Percentiles rank a stretch among this genome's conserved stretches.
Conservation (phyloP, 108 stramenopile genomes). For the Cyclotella baltica region DNA sequence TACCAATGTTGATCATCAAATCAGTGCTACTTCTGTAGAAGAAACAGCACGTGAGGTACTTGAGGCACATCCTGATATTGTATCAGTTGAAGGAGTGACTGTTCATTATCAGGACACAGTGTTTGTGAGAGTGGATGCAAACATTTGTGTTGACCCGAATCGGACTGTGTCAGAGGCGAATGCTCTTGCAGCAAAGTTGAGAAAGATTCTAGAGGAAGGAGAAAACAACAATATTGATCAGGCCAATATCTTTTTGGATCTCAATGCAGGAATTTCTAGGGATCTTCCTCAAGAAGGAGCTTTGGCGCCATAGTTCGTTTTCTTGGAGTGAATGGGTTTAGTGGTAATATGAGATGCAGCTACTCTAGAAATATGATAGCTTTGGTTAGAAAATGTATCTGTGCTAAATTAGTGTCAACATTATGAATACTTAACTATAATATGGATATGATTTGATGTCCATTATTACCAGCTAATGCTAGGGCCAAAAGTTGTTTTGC, state of each 20-base stretch:
- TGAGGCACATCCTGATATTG: conserved; percentile 48
- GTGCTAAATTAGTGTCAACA: no score
- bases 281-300: not conserved
- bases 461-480: no score
- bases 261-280: conserved; percentile 34
- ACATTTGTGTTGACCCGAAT: conserved; percentile 52
- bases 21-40: conserved; percentile 47
- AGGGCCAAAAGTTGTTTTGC: no score
- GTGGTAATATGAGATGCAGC: not conserved
- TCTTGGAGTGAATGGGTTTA: not conserved
- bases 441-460: no score
- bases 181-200: conserved; percentile 42
- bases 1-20: conserved; percentile 34
- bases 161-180: conserved; percentile 48
- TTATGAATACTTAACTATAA: no score
- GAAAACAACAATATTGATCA: conserved; percentile 42
- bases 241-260: conserved; percentile 69
- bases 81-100: conserved; percentile 57
- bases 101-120: conserved; percentile 64
- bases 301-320: not conserved
- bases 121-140: conserved; percentile 56
- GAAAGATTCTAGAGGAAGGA: conserved; percentile 44
- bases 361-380: not conserved
- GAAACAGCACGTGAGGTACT: conserved; percentile 35
- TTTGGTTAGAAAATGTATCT: no score